Evolutionary conservation across 1,139 yeast genomes (phyloP).

Genomic region (Candida neerlandica): DNA sequence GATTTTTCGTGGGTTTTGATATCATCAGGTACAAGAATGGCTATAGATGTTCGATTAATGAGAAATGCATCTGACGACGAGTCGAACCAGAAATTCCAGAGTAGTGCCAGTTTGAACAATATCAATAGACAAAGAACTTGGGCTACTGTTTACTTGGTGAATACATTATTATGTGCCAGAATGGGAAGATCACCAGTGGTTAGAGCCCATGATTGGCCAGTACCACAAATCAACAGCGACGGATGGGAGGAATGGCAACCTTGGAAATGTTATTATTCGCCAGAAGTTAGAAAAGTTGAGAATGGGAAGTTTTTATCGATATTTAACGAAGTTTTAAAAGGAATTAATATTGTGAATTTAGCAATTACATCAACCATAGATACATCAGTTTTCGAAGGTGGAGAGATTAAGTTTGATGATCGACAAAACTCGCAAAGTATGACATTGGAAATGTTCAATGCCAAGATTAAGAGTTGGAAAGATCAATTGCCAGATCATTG

Average conservation of each 20-base stretch:
- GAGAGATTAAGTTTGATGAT: constrained; percentile 15
- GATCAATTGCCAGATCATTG: constrained; percentile 21
- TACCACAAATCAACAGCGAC: constrained; percentile 22
- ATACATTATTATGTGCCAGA: constrained; percentile 25
- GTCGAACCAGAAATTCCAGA: constrained; percentile 10
- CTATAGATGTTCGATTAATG: constrained; percentile 30
- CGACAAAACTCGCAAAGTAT: constrained; percentile 16
- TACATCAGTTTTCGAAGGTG: constrained; percentile 16
- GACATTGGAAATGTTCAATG: constrained; percentile 21
- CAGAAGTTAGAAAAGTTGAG: constrained; percentile 18
- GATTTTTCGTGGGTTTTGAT: constrained; percentile 28
- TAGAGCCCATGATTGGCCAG: constrained; percentile 28
- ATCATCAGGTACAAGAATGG: constrained; percentile 27
- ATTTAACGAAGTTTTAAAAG: constrained; percentile 22
- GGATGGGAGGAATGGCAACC: constrained; percentile 32
- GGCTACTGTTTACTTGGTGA: constrained; percentile 25
- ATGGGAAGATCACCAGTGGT: constrained; percentile 28
- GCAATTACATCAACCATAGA: constrained; percentile 26
- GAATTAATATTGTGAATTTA: constrained; percentile 21
- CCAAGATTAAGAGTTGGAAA: constrained; percentile 17
- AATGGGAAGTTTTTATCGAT: constrained; percentile 24
- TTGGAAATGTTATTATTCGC: constrained; percentile 21
- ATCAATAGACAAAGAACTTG: constrained; percentile 27
- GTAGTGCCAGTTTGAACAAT: constrained; percentile 19
- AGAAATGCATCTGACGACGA: constrained; percentile 17